Base-by-base conservation (phyloP, 345 rosid genomes). In the Brassica incana region DNA sequence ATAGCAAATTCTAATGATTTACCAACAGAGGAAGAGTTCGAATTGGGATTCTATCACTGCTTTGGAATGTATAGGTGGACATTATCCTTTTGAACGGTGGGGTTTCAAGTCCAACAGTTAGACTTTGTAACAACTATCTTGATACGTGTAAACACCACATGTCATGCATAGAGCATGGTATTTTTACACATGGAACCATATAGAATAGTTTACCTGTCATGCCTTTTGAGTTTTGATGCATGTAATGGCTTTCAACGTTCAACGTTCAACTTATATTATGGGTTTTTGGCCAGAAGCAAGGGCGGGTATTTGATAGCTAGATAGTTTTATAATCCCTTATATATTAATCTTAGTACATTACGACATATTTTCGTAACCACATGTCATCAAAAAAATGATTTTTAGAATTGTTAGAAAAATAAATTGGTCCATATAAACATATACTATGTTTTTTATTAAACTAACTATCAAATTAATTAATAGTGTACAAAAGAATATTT, bases 61-160 rank as follows among this genome's bases (percentile, higher is more conserved):
- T 73, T 73, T 73, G 81, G 77, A 78, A 36, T 73, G 40, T 73
- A 59, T 30, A 58, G 40, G 43, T 59, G 18, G 59, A 78, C 69
- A 45, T 78, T 73, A 73, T 78, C 78, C 48, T 67, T 78, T 78
- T 58, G 82, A 73, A 56, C 27, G 48, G 35, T 72, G 72, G 10
- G 72, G 8, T 43, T 36, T 71, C 15, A 72, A 73, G 63, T 66
- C 73, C 10, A 73, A 43, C 35, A 58, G 38, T 72, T 67, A 36
- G 69, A 73, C 56, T 59, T 67, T 67, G 38, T 67, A 60, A 32
- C 64, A 58, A 66, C n/a, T 18, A 32, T 45, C 16, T 12, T 1
- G 73, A 66, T 73, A 72, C 73, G 77, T 59, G 77, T 66, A 66
- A 73, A 33, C 54, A 43, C n/a, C 54, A 8, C 16, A 61, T 4